phyloP scores from a whole-genome alignment of 345 rosid species.

The Angophora floribunda region DNA sequence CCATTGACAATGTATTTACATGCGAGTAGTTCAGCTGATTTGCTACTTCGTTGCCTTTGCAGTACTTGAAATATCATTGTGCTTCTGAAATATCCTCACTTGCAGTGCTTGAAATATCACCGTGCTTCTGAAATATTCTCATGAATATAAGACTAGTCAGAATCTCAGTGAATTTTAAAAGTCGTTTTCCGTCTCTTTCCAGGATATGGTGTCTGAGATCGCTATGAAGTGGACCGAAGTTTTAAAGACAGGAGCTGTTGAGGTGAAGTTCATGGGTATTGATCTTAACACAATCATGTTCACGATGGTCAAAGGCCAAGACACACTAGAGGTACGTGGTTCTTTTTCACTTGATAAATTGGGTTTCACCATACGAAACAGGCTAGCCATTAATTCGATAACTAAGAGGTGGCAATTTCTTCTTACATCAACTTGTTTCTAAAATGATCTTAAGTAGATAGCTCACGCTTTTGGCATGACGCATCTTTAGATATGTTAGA shows the following conservation, averaged over 20 bases:
- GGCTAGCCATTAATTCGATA: neutral
- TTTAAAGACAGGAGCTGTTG: constrained; percentile 66
- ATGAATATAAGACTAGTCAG: neutral
- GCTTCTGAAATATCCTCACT: neutral
- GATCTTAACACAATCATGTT: constrained; percentile 83
- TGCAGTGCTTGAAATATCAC: neutral
- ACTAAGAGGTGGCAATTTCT: neutral
- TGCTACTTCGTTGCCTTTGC: neutral
- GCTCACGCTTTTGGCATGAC: neutral
- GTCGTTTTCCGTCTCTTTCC: neutral
- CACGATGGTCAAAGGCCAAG: constrained; percentile 52
- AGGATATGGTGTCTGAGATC: constrained; percentile 60
- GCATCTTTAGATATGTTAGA: neutral
- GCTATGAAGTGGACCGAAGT: constrained; percentile 75
- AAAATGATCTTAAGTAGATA: neutral
- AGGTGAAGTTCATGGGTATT: constrained; percentile 56
- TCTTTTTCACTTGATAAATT: neutral
- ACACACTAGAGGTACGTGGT: constrained; percentile 41
- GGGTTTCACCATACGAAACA: neutral
- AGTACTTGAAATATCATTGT: neutral
- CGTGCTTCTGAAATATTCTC: neutral
- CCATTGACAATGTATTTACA: neutral
- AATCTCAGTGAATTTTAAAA: neutral
- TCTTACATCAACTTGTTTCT: neutral
- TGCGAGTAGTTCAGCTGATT: neutral